A percentile compares a stretch with the other conserved stretches of the same genome.
Evolutionary conservation across 83 land plant genomes (phyloP).

Genomic region (Larix sibirica): DNA sequence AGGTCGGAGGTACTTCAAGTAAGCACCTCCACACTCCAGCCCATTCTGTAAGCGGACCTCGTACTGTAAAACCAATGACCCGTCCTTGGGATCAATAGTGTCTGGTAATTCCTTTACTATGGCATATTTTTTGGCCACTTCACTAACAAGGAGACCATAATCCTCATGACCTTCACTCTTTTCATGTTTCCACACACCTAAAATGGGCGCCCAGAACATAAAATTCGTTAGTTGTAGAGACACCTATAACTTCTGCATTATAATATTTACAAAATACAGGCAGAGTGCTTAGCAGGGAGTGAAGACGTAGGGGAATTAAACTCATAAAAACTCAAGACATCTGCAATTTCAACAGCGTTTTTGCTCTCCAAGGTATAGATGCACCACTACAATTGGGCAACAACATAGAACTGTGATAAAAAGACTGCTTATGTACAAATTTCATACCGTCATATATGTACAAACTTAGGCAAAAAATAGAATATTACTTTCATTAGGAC

Average conservation of each 20-base stretch:
- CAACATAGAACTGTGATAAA: too few species aligned
- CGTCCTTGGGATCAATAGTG: conserved; percentile 51
- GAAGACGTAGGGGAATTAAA: background rate
- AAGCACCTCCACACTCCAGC: conserved; percentile 91
- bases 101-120: conserved; percentile 63
- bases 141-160: conserved; percentile 82
- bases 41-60: conserved; percentile 79
- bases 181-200: conserved; percentile 83
- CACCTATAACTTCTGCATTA: background rate
- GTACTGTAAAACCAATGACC: conserved; percentile 63
- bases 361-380: too few species aligned
- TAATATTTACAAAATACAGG: background rate
- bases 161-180: conserved; percentile 90
- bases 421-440: too few species aligned
- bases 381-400: too few species aligned
- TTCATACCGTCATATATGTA: too few species aligned
- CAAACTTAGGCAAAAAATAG: too few species aligned
- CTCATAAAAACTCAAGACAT: background rate
- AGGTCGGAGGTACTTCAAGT: conserved; percentile 74
- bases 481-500: too few species aligned
- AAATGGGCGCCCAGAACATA: background rate
- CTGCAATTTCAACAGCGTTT: background rate
- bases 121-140: conserved; percentile 74
- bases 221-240: background rate
- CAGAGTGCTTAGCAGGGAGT: background rate